Base-by-base conservation (phyloP, 805 yeast genomes). In the Zygoascus bituminiphila region DNA sequence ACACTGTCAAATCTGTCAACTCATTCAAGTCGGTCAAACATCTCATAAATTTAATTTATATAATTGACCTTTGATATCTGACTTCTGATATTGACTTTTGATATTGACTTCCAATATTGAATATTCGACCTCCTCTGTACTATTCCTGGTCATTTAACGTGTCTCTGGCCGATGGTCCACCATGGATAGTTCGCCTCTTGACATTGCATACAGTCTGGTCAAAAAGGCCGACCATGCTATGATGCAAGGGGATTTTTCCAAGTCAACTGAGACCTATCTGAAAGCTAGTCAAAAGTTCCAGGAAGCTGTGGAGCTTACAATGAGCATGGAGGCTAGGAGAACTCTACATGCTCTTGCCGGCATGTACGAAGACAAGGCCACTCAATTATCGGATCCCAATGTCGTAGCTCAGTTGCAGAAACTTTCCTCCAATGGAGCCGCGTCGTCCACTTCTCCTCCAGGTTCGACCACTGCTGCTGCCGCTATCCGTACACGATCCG, bases 171-270 rank as follows among this genome's bases (percentile, higher is more conserved):
- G n/a, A n/a, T n/a, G n/a, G n/a, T n/a, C 33, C 4, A 29, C 33
- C 12, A 36, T 36, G 39, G 39, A 36, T 19, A 41, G 44, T 25
- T 41, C 44, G 33, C 44, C 44, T 14, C 35, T 41, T 3, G 44
- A 41, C 12, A 17, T 41, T 25, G 76, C 76, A 2, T 79, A 77
- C 53, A 70, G 70, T 24, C 60, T 73, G 3, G 77, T 78, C 17
- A 75, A 73, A 48, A 69, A 66, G 41, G 85, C 84, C 0, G 84
- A 81, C 51, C 60, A 65, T 23, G 70, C 75, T 10, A 68, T 72
- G 1, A 51, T 69, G 25, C 66, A 68, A 41, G 73, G 72, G 7
- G 74, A 76, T 39, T 67, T 67, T 31, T 54, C 58, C 5, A 65
- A 65, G 21, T 77, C 82, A 0, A 63, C 72, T 5, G 50, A 55